phyloP scores from a whole-genome alignment of 164 flowering plant species.

The Aristolochia californica region DNA sequence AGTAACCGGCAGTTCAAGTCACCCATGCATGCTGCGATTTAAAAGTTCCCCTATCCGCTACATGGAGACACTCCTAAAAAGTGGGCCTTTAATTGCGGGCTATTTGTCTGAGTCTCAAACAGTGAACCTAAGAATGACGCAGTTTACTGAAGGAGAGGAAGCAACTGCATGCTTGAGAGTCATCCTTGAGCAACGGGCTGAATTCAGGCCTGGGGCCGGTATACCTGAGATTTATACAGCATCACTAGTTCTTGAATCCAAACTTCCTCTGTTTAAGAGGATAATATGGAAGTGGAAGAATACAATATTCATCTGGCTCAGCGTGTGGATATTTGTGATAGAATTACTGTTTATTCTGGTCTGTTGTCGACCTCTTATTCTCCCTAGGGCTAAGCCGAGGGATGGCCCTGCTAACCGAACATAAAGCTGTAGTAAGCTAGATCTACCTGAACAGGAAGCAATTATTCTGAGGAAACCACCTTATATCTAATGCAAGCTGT shows the following conservation, averaged over 20 bases:
- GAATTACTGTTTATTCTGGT: constrained; percentile 43
- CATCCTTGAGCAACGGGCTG: constrained; percentile 67
- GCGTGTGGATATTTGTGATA: constrained; percentile 33
- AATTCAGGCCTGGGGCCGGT: constrained; percentile 56
- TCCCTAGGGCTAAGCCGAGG: constrained; percentile 39
- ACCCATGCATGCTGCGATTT: constrained; percentile 61
- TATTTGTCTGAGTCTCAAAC: constrained; percentile 61
- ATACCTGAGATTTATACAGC: constrained; percentile 75
- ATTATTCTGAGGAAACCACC: too few relatives aligned
- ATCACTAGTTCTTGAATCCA: constrained; percentile 47
- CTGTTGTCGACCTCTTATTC: constrained; percentile 55
- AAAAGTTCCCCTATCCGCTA: constrained; percentile 58
- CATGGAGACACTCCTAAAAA: constrained; percentile 45
- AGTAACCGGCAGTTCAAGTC: constrained; percentile 41
- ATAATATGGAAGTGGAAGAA: constrained; percentile 77
- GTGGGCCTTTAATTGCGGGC: constrained; percentile 64
- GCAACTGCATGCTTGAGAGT: constrained; percentile 71
- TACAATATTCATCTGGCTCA: constrained; percentile 55
- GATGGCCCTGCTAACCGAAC: too few relatives aligned
- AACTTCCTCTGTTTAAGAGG: constrained; percentile 57
- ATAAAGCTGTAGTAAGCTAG: too few relatives aligned
- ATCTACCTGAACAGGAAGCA: constrained; percentile 2
- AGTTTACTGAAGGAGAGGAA: constrained; percentile 35
- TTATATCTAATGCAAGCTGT: too few relatives aligned
- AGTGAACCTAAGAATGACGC: constrained; percentile 34